These are phyloP conservation scores for Erucastrum elatum DNA, from an alignment of 345 rosid species.

Conservation along the genomic window DNA sequence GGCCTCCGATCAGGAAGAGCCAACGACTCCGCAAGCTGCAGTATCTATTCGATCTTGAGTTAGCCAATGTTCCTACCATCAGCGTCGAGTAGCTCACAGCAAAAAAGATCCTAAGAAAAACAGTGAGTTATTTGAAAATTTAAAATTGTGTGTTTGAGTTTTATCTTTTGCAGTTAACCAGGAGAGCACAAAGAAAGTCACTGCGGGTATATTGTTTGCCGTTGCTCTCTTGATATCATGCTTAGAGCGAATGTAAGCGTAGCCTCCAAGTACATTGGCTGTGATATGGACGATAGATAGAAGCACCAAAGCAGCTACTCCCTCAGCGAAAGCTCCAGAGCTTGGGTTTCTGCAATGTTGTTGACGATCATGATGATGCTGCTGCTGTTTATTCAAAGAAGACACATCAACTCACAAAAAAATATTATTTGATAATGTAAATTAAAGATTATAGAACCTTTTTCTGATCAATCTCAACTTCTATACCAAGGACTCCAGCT, in stretches of 20 bases:
- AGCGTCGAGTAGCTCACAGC: conserved; percentile 60
- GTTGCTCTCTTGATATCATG: conserved; percentile 50
- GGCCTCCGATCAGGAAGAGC: conserved; percentile 60
- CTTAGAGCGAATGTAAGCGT: conserved; percentile 59
- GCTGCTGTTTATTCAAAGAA: conserved; percentile 23
- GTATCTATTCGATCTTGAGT: conserved; percentile 56
- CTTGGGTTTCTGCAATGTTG: conserved; percentile 72
- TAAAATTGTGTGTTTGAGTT: conserved; percentile 30
- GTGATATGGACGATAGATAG: conserved; percentile 56
- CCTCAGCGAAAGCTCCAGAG: conserved; percentile 66
- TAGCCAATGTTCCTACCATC: conserved; percentile 59
- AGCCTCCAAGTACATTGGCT: conserved; percentile 70
- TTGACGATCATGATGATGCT: conserved; percentile 49
- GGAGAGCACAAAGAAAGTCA: conserved; percentile 68
- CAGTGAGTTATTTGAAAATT: not conserved
- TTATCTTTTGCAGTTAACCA: conserved; percentile 52
- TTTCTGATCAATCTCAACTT: conserved; percentile 41
- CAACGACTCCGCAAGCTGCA: conserved; percentile 59
- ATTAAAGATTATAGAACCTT: conserved; percentile 28
- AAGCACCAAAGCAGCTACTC: conserved; percentile 65
- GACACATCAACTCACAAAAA: conserved; percentile 12
- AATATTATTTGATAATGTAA: not conserved
- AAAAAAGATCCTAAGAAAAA: conserved; percentile 57
- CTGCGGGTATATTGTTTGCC: conserved; percentile 70
- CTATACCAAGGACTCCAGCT: conserved; percentile 39